Evolutionary conservation across 2,329 filamentous ascomycete genomes (phyloP).

Genomic region (Tolypocladium amazonense): DNA sequence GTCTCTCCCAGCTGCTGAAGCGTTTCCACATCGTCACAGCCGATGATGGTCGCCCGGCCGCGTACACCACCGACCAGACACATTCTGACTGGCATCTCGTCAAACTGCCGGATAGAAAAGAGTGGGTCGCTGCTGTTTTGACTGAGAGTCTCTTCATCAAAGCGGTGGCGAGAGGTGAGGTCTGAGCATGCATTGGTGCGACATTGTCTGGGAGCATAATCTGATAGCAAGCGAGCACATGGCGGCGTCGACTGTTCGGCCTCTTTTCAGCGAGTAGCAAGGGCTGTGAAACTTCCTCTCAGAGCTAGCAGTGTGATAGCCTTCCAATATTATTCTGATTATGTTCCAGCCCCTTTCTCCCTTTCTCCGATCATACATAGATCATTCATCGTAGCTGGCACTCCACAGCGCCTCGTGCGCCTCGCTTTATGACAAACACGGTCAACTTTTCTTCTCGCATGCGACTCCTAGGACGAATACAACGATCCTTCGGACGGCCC

Average conservation of each 20-base stretch:
- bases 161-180: background rate
- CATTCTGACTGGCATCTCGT: background rate
- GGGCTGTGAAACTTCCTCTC: too few relatives aligned
- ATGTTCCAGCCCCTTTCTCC: background rate
- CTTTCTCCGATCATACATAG: background rate
- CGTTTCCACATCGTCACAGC: background rate
- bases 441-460: too few relatives aligned
- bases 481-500: constrained; percentile 8
- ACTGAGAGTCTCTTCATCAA: background rate
- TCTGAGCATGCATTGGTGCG: background rate
- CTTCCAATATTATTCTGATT: too few relatives aligned
- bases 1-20: background rate
- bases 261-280: background rate
- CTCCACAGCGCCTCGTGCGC: background rate
- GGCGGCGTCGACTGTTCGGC: background rate
- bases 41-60: background rate
- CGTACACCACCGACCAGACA: background rate
- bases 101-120: background rate
- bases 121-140: background rate
- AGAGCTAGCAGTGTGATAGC: background rate
- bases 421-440: background rate
- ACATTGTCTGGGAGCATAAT: background rate
- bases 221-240: too few relatives aligned
- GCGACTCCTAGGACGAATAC: background rate
- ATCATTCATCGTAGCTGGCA: background rate